Base-by-base conservation (phyloP, 83 land plant genomes). In the Thuja plicata region DNA sequence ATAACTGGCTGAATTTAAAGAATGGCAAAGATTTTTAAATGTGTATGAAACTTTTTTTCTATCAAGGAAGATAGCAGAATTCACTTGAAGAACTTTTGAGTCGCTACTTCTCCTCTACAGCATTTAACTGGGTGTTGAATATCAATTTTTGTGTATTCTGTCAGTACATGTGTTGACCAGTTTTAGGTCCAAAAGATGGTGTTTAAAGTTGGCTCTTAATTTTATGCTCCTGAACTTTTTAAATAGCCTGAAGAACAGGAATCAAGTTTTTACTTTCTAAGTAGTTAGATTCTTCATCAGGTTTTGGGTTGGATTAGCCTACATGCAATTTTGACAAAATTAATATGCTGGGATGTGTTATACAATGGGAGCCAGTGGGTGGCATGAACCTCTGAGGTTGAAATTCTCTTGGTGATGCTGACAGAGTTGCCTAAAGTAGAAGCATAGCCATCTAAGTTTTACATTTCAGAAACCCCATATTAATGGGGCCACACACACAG, bases 31-130 rank as follows among this genome's bases (percentile, higher is more conserved):
- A 10, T 30, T 16, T 83, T n/a, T 30, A 80, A 83, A 30, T 83
- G 55, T 46, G 85, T 46, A 46, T 45, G 21, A 80, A 80, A 41
- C 40, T 80, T 16, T 41, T 79, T 80, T 24, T 80, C 10, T 66
- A 66, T 66, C n/a, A 80, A 40, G 84, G 45, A 24, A 43, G 41
- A 80, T 80, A 80, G 84, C 84, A 80, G 48, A 80, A 41, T 80
- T 43, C 48, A 80, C 24, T 40, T 80, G 48, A 43, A 34, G 16
- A 83, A 46, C 52, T 46, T 82, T 82, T 82, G 78, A 34, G 78
- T 32, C 34, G 37, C 13, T 74, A 74, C 78, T 32, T 74, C 37
- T 73, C 35, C 32, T 24, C 30, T 71, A 6, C 3, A 73, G 30
- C 77, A 73, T 32, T 32, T n/a, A 2, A 21, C n/a, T n/a, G 8